These are phyloP conservation scores for Chrysoporthe cubensis DNA, from an alignment of 2,329 filamentous ascomycete genomes.

Conservation along the genomic window DNA sequence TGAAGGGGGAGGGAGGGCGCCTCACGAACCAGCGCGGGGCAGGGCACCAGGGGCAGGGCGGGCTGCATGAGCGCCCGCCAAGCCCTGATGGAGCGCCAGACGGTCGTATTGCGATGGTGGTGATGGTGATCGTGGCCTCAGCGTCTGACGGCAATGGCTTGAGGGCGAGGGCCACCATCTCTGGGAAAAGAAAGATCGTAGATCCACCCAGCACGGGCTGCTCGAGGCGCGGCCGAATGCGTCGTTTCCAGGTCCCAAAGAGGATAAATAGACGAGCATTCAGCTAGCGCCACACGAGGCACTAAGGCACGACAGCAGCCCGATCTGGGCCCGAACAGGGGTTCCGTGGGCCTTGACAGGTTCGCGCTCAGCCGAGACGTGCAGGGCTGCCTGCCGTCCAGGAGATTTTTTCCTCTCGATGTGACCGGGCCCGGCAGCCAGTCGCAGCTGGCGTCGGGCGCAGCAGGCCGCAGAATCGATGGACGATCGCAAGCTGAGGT, in stretches of 20 bases:
- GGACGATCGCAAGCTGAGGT: conserved; percentile 1
- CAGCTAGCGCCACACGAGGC: conserved; percentile 24
- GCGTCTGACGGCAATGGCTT: conserved; percentile 15
- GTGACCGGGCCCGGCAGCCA: neutral
- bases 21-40: neutral
- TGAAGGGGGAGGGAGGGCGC: neutral
- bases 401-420: neutral
- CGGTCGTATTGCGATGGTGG: neutral
- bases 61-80: conserved; percentile 13
- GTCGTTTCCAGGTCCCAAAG: conserved; percentile 18
- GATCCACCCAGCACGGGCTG: neutral
- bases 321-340: conserved; percentile 21
- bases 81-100: conserved; percentile 1
- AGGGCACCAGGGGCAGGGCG: neutral
- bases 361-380: conserved; percentile 11
- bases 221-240: conserved; percentile 23
- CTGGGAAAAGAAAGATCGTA: conserved; percentile 2
- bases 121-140: neutral
- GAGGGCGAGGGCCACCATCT: neutral
- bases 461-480: conserved; percentile 5
- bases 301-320: conserved; percentile 28
- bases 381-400: conserved; percentile 14
- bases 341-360: conserved; percentile 4
- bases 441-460: conserved; percentile 12
- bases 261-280: conserved; percentile 24